Conservation (phyloP, 2,329 filamentous ascomycete species). For the Thielaviopsis populi region DNA sequence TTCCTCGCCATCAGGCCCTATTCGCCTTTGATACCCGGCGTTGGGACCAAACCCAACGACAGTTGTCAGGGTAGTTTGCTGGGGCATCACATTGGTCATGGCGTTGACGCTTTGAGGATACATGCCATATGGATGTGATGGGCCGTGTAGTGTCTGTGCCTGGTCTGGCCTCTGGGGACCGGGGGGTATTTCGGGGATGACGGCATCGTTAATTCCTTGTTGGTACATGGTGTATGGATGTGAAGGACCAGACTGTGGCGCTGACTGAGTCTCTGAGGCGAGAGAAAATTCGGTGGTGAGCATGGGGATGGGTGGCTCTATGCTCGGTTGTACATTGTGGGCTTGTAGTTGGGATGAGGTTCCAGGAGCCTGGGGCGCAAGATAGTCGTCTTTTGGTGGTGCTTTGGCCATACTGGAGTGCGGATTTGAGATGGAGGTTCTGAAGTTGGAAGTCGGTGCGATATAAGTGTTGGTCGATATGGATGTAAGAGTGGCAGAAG, state of each 20-base stretch:
- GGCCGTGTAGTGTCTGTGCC: slow-evolving; percentile 29
- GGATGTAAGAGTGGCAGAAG: neutral
- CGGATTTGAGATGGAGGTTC: neutral
- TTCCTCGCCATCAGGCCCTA: slow-evolving; percentile 76
- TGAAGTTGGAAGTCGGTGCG: neutral
- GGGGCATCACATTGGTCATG: slow-evolving; percentile 44
- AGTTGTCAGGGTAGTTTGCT: slow-evolving; percentile 36
- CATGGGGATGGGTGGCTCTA: slow-evolving; percentile 3
- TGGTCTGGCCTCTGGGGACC: neutral
- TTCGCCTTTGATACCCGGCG: slow-evolving; percentile 52
- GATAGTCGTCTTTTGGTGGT: slow-evolving; percentile 12
- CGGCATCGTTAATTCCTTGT: slow-evolving; percentile 13
- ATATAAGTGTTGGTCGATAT: neutral
- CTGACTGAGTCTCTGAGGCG: slow-evolving; percentile 9
- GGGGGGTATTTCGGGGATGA: neutral
- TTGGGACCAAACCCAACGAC: slow-evolving; percentile 60
- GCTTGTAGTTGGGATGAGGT: slow-evolving; percentile 1
- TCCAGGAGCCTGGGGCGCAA: neutral
- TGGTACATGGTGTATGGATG: slow-evolving; percentile 17
- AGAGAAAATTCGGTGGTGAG: slow-evolving; percentile 9
- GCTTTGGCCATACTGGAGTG: slow-evolving; percentile 10
- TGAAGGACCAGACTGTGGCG: slow-evolving; percentile 14
- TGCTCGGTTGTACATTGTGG: neutral
- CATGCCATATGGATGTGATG: slow-evolving; percentile 73
- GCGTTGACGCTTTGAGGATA: slow-evolving; percentile 66